phyloP scores from a whole-genome alignment of 2,329 filamentous ascomycete species.

The Aspergillus sp. region DNA sequence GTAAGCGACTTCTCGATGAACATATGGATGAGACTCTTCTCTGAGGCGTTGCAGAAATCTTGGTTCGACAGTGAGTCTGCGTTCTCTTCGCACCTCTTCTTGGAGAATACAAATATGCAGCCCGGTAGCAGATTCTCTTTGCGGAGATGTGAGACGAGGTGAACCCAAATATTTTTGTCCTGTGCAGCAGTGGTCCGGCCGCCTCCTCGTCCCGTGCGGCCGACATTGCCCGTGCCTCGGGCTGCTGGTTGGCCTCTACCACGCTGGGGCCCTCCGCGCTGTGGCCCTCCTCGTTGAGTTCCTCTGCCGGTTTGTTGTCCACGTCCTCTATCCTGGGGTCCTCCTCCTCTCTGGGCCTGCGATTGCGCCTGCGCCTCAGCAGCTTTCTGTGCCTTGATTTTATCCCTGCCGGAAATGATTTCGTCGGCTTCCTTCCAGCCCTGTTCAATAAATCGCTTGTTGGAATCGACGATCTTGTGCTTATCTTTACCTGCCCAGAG shows the following conservation, averaged over 20 bases:
- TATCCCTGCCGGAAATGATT: slow-evolving; percentile 72
- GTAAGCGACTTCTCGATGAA: slow-evolving; percentile 92
- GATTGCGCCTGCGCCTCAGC: slow-evolving; percentile 45
- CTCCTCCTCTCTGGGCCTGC: slow-evolving; percentile 48
- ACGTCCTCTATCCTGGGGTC: slow-evolving; percentile 46
- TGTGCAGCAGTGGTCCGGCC: slow-evolving; percentile 84
- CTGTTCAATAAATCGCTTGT: slow-evolving; percentile 83
- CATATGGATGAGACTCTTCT: slow-evolving; percentile 97
- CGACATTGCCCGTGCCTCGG: slow-evolving; percentile 73
- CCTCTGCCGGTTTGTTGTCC: slow-evolving; percentile 48
- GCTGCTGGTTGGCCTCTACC: slow-evolving; percentile 50
- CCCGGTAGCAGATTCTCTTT: slow-evolving; percentile 81
- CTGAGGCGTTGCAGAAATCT: slow-evolving; percentile 84
- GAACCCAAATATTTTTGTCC: slow-evolving; percentile 94
- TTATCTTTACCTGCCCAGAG: slow-evolving; percentile 91
- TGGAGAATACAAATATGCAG: slow-evolving; percentile 98
- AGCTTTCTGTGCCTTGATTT: slow-evolving; percentile 51
- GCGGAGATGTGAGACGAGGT: slow-evolving; percentile 82
- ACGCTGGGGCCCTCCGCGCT: slow-evolving; percentile 32
- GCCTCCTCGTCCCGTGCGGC: slow-evolving; percentile 73
- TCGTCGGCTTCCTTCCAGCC: slow-evolving; percentile 94
- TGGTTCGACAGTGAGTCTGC: slow-evolving; percentile 90
- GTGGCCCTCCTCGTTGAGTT: slow-evolving; percentile 24
- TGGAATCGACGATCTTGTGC: slow-evolving; percentile 86
- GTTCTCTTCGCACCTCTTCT: slow-evolving; percentile 95